Percentiles rank a stretch among this genome's conserved stretches.
Evolutionary conservation across 1,284 basidiomycete genomes (phyloP).

Genomic region (Ganoderma sp.): DNA sequence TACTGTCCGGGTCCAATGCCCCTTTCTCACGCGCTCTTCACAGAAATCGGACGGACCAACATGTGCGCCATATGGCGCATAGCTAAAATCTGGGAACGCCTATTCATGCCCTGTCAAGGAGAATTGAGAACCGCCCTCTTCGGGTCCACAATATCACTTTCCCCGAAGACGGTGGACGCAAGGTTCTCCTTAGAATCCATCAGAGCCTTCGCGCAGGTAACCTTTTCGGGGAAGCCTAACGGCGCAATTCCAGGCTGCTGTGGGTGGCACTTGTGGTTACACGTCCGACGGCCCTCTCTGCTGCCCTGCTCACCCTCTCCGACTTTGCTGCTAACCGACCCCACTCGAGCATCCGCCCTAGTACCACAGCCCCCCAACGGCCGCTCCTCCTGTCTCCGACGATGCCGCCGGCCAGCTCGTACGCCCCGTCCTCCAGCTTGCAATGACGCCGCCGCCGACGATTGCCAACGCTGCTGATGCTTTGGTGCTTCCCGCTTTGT

Average conservation of each 20-base stretch:
- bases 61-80: conserved; percentile 6
- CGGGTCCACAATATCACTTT: not conserved
- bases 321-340: not conserved
- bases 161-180: not conserved
- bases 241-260: not conserved
- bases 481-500: not conserved
- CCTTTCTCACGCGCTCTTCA: conserved; percentile 1
- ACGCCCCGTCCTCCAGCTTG: not conserved
- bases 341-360: not conserved
- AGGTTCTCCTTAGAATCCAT: not conserved
- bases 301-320: not conserved
- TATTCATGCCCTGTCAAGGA: not conserved
- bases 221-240: not conserved
- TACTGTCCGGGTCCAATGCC: not conserved
- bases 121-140: not conserved
- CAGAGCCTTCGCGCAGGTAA: not conserved
- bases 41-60: conserved; percentile 3
- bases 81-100: not conserved
- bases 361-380: not conserved
- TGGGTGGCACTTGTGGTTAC: not conserved
- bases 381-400: not conserved
- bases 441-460: not conserved
- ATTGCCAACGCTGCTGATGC: not conserved
- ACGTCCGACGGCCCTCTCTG: not conserved
- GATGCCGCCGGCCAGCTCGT: not conserved